phyloP scores from a whole-genome alignment of 208 protist species.

The Crithidia bombi region DNA sequence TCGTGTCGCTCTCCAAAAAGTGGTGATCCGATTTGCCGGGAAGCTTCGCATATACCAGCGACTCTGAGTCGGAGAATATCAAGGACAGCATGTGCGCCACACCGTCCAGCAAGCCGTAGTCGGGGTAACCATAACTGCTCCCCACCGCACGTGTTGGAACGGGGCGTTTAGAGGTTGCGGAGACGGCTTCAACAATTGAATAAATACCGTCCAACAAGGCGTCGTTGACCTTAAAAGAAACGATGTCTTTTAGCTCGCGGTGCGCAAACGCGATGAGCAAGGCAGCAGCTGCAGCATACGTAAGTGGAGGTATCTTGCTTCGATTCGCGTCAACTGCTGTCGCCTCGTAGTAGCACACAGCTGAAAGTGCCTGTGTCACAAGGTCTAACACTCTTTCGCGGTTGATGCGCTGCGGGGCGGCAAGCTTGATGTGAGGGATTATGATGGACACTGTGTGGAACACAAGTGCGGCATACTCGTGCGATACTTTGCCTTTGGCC shows the following conservation, averaged over 20 bases:
- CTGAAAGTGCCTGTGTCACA: slow-evolving; percentile 61
- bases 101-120: slow-evolving; percentile 90
- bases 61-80: slow-evolving; percentile 79
- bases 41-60: slow-evolving; percentile 60
- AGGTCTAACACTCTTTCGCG: slow-evolving; percentile 60
- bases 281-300: slow-evolving; percentile 71
- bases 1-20: slow-evolving; percentile 66
- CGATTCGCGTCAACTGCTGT: slow-evolving; percentile 21
- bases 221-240: slow-evolving; percentile 69
- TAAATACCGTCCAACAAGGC: slow-evolving; percentile 50
- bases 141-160: slow-evolving; percentile 70
- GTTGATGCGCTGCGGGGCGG: slow-evolving; percentile 82
- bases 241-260: slow-evolving; percentile 82
- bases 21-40: slow-evolving; percentile 21
- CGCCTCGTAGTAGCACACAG: slow-evolving; percentile 66
- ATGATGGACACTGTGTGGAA: slow-evolving; percentile 80
- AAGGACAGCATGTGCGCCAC: slow-evolving; percentile 87
- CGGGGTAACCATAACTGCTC: slow-evolving; percentile 87
- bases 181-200: slow-evolving; percentile 49
- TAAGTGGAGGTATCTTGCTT: slow-evolving; percentile 48
- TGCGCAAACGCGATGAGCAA: slow-evolving; percentile 82
- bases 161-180: slow-evolving; percentile 33
- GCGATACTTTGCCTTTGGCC: slow-evolving; percentile 41
- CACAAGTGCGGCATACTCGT: slow-evolving; percentile 68
- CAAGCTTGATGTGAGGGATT: slow-evolving; percentile 88